Conservation (phyloP, 345 rosid genomes). For the Ceriops zippeliana region DNA sequence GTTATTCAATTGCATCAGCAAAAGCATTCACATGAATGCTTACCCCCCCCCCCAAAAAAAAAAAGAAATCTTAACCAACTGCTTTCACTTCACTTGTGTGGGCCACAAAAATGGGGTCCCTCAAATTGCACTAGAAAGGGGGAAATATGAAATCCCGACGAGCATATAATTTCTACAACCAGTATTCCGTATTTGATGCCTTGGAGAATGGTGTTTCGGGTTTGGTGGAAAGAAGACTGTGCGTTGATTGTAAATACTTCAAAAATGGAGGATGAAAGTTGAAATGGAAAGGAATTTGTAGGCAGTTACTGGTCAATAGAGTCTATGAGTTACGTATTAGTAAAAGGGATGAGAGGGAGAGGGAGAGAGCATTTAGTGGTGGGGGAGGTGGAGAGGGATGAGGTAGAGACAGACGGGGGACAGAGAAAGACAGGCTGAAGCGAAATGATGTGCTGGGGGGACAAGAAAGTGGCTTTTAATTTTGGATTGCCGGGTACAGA, state of each 20-base stretch:
- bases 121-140: not conserved
- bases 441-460: slow-evolving; percentile 39
- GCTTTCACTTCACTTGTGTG: slow-evolving; percentile 8
- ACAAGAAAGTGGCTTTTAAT: slow-evolving; percentile 51
- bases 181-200: not conserved
- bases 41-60: slow-evolving; percentile 2
- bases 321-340: no score
- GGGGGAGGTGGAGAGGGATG: not conserved
- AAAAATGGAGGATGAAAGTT: not conserved
- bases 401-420: slow-evolving; percentile 22
- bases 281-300: not conserved
- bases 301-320: no score
- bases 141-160: not conserved
- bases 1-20: not conserved
- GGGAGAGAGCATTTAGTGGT: slow-evolving; percentile 9
- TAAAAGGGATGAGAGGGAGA: not conserved
- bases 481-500: slow-evolving; percentile 44
- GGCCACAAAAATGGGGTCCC: slow-evolving; percentile 1
- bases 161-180: slow-evolving; percentile 2
- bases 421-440: slow-evolving; percentile 40
- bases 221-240: no score
- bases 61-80: slow-evolving; percentile 15
- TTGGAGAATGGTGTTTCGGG: no score
- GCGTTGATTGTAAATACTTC: no score
- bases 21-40: slow-evolving; percentile 9